Evolutionary conservation across 345 rosid species (phyloP).

Genomic region (Moricandia arvensis): DNA sequence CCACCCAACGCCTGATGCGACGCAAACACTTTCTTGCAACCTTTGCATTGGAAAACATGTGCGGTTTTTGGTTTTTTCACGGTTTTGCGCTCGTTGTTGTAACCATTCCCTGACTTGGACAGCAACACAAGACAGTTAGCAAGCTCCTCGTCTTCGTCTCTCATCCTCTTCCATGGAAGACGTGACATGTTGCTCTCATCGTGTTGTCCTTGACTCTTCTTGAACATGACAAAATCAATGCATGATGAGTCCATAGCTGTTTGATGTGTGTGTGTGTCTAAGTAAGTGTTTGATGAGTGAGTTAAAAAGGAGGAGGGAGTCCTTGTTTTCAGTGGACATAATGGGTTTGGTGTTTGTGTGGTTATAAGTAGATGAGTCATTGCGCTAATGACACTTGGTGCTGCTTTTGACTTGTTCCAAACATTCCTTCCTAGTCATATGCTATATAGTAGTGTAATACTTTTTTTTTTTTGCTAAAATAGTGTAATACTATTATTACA

Average conservation of each 20-base stretch:
- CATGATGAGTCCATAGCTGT: conserved; percentile 27
- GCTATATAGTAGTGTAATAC: no score
- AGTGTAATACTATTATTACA: no score
- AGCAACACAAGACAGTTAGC: conserved; percentile 91
- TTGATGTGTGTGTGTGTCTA: not conserved
- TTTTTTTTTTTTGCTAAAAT: no score
- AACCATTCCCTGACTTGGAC: conserved; percentile 54
- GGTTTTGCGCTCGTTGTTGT: conserved; percentile 8
- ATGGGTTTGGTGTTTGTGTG: conserved; percentile 38
- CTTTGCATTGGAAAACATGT: conserved; percentile 79
- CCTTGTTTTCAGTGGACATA: conserved; percentile 40
- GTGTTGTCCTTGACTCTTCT: not conserved
- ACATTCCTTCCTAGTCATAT: conserved; percentile 25
- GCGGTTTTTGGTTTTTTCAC: conserved; percentile 43
- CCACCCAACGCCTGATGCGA: conserved; percentile 99
- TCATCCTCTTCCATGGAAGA: conserved; percentile 39
- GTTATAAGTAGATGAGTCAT: conserved; percentile 18
- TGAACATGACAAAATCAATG: conserved; percentile 28
- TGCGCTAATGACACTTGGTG: conserved; percentile 30
- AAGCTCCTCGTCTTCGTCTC: conserved; percentile 86
- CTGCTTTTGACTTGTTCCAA: conserved; percentile 31
- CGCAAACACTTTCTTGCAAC: conserved; percentile 94
- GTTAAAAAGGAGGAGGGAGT: conserved; percentile 24
- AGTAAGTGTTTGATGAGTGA: conserved; percentile 9
- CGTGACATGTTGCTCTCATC: conserved; percentile 5